A percentile compares a stretch with the other conserved stretches of the same genome.
Conservation (phyloP, 2,329 filamentous ascomycete species). For the Didymella arachidicola region DNA sequence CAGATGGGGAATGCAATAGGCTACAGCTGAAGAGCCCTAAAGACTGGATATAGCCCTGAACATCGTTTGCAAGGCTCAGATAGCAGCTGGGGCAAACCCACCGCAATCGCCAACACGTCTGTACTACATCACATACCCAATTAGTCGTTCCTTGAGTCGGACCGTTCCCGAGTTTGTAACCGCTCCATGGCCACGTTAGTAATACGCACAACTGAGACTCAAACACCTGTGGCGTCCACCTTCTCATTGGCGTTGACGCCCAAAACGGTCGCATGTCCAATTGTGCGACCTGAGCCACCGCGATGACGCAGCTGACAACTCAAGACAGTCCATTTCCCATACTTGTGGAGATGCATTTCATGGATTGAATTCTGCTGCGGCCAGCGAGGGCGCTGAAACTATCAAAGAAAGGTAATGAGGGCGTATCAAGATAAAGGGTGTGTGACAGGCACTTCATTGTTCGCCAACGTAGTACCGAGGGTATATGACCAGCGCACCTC, state of each 20-base stretch:
- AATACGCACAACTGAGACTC: slow-evolving; percentile 4
- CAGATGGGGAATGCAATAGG: slow-evolving; percentile 34
- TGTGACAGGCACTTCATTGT: slow-evolving; percentile 14
- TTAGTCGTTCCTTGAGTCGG: neutral
- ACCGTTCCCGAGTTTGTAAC: slow-evolving; percentile 2
- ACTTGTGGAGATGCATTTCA: slow-evolving; percentile 6
- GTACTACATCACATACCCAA: neutral
- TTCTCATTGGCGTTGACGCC: slow-evolving; percentile 9
- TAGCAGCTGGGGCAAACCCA: neutral
- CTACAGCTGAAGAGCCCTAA: slow-evolving; percentile 29
- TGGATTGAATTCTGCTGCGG: slow-evolving; percentile 2
- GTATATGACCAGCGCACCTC: neutral
- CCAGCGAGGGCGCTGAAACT: slow-evolving; percentile 9
- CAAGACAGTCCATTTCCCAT: slow-evolving; percentile 7
- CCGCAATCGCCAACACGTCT: neutral
- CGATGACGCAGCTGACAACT: slow-evolving; percentile 18
- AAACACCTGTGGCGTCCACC: slow-evolving; percentile 8
- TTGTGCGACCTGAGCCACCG: slow-evolving; percentile 12
- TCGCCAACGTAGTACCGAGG: neutral
- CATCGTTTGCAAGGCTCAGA: neutral
- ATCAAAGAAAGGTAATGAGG: slow-evolving; percentile 1
- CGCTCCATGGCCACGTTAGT: slow-evolving; percentile 12
- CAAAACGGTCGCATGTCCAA: slow-evolving; percentile 19
- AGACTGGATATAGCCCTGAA: slow-evolving; percentile 29
- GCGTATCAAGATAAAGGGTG: neutral